Percentiles rank a stretch among this genome's conserved stretches.
These are phyloP conservation scores for Mycena sp. DNA, from an alignment of 1,284 basidiomycete species.

Conservation along the genomic window DNA sequence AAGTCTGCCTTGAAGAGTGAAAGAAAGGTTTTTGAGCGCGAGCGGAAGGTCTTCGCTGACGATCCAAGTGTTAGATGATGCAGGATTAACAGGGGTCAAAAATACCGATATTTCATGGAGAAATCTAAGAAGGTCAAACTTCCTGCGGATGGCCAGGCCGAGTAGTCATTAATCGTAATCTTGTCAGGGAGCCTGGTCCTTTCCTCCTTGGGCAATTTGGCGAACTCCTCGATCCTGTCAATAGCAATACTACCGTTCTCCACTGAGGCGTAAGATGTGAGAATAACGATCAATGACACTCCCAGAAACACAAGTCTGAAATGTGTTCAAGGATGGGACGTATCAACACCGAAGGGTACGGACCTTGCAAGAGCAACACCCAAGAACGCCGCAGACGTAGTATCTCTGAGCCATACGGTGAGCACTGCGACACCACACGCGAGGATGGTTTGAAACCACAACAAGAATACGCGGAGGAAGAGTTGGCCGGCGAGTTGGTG, in stretches of 20 bases:
- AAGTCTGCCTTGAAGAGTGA: not conserved
- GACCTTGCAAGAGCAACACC: conserved; percentile 15
- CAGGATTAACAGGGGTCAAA: not conserved
- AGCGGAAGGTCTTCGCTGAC: conserved; percentile 11
- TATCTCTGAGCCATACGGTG: conserved; percentile 14
- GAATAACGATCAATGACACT: not conserved
- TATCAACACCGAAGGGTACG: not conserved
- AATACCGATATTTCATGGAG: conserved; percentile 15
- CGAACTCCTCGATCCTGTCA: conserved; percentile 17
- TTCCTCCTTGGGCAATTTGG: conserved; percentile 13
- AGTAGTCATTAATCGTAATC: not conserved
- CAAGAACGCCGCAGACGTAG: conserved; percentile 11
- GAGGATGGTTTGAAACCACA: conserved; percentile 18
- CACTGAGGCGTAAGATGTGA: conserved; percentile 11
- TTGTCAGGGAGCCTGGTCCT: not conserved
- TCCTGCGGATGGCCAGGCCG: conserved; percentile 8
- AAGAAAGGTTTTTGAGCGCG: conserved; percentile 12
- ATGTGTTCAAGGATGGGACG: not conserved
- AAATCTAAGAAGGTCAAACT: conserved; percentile 5
- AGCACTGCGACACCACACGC: conserved; percentile 11
- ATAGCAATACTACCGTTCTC: conserved; percentile 17
- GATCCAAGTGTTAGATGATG: not conserved
- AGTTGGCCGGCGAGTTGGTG: conserved; percentile 7
- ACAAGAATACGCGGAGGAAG: no score
- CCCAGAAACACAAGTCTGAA: conserved; percentile 7